phyloP scores from a whole-genome alignment of 495 filamentous ascomycete genomes.

The Gamarada debralockiae region DNA sequence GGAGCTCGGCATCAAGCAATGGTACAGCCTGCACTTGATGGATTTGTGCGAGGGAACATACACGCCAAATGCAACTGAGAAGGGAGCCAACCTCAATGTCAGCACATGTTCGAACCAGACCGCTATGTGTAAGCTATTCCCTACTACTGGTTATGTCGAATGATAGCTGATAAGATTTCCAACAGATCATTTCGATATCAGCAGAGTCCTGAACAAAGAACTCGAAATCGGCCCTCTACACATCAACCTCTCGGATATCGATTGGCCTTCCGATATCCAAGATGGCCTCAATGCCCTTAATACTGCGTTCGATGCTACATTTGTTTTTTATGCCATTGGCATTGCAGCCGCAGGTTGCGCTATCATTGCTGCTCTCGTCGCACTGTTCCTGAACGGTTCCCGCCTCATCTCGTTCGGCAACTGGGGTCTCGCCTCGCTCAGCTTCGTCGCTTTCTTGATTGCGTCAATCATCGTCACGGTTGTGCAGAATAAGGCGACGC shows the following conservation, averaged over 20 bases:
- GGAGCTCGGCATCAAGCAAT: slow-evolving; percentile 59
- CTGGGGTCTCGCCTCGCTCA: slow-evolving; percentile 35
- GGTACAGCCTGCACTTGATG: slow-evolving; percentile 70
- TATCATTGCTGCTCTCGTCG: slow-evolving; percentile 45
- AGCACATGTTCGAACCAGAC: slow-evolving; percentile 59
- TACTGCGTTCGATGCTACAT: slow-evolving; percentile 46
- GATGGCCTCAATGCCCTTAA: slow-evolving; percentile 52
- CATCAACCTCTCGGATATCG: slow-evolving; percentile 49
- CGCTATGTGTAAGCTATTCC: slow-evolving; percentile 41
- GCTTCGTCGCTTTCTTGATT: slow-evolving; percentile 35
- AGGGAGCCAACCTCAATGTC: slow-evolving; percentile 46
- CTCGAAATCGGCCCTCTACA: slow-evolving; percentile 41
- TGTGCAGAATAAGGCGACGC: slow-evolving; percentile 51
- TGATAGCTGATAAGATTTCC: not conserved
- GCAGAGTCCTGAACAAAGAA: slow-evolving; percentile 47
- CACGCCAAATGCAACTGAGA: slow-evolving; percentile 46
- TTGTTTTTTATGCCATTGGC: slow-evolving; percentile 63
- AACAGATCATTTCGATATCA: slow-evolving; percentile 55
- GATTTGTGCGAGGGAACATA: slow-evolving; percentile 63
- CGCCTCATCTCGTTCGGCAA: slow-evolving; percentile 37
- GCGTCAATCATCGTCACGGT: slow-evolving; percentile 62
- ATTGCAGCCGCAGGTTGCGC: slow-evolving; percentile 53
- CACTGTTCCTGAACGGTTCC: slow-evolving; percentile 34
- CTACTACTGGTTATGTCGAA: not conserved
- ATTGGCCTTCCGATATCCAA: slow-evolving; percentile 61